A percentile compares a stretch with the other conserved stretches of the same genome.
These are phyloP conservation scores for Wickerhamomyces subpelliculosus DNA, from an alignment of 805 yeast species.

Conservation along the genomic window DNA sequence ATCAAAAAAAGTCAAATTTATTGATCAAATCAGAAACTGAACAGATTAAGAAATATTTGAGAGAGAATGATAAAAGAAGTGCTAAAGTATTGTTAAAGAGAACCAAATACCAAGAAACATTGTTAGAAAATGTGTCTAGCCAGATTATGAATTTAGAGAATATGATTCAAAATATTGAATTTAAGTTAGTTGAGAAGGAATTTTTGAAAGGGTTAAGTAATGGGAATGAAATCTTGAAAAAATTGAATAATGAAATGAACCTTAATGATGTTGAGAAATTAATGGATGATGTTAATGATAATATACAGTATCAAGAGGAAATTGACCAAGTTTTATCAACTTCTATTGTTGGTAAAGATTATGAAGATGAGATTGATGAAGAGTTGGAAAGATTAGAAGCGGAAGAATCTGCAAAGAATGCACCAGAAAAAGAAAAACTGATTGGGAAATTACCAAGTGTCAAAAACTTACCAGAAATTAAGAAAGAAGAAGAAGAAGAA, in stretches of 20 bases:
- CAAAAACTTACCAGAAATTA: constrained; percentile 12
- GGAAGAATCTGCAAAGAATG: constrained; percentile 30
- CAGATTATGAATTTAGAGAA: constrained; percentile 78
- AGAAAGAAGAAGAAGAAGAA: constrained; percentile 10
- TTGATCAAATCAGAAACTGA: constrained; percentile 55
- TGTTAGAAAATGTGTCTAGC: constrained; percentile 62
- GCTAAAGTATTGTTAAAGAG: constrained; percentile 68
- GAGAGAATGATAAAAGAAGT: constrained; percentile 29
- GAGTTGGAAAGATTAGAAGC: constrained; percentile 47
- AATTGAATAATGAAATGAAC: constrained; percentile 72
- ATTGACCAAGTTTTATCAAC: constrained; percentile 44
- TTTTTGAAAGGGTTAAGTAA: constrained; percentile 72
- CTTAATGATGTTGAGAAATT: constrained; percentile 73
- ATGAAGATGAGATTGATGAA: constrained; percentile 58
- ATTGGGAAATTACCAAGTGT: constrained; percentile 17
- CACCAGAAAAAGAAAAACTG: neutral
- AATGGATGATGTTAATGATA: constrained; percentile 81
- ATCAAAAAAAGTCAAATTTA: constrained; percentile 43
- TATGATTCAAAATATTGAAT: constrained; percentile 76
- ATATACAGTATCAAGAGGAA: constrained; percentile 71
- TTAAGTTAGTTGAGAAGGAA: constrained; percentile 82
- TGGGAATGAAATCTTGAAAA: constrained; percentile 72
- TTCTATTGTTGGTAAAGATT: constrained; percentile 26
- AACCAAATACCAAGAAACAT: constrained; percentile 73
- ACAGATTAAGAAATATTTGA: constrained; percentile 23